These are phyloP conservation scores for Chaetomium fimeti DNA, from an alignment of 495 filamentous ascomycete species.

Conservation along the genomic window DNA sequence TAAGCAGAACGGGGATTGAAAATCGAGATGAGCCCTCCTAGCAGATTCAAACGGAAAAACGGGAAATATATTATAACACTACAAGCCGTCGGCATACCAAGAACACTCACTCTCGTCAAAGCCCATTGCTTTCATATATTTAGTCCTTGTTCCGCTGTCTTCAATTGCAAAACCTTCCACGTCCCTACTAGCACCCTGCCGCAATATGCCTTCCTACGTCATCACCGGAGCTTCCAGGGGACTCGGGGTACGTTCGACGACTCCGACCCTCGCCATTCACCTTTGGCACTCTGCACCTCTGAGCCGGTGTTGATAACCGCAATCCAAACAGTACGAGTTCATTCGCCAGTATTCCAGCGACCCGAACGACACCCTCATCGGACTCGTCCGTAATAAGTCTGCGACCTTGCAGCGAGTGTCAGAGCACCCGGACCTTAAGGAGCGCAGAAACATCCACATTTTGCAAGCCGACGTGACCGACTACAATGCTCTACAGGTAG, in stretches of 20 bases:
- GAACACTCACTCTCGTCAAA: not conserved
- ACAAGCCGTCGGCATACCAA: not conserved
- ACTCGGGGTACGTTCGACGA: constrained; percentile 25
- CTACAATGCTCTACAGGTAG: constrained; percentile 12
- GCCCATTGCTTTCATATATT: not conserved
- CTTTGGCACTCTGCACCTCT: not conserved
- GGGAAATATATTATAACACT: not conserved
- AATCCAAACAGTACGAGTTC: constrained; percentile 27
- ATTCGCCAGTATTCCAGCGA: constrained; percentile 33
- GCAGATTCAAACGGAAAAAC: not conserved
- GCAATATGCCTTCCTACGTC: constrained; percentile 23
- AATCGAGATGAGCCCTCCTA: not conserved
- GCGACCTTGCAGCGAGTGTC: constrained; percentile 31
- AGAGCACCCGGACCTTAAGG: constrained; percentile 22
- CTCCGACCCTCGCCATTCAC: not conserved
- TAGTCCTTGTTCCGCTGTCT: not conserved
- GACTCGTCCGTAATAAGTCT: constrained; percentile 39
- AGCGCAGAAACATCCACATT: constrained; percentile 41
- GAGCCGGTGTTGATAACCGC: not conserved
- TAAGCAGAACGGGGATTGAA: not conserved
- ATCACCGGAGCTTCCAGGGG: constrained; percentile 31
- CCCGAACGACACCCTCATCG: constrained; percentile 35
- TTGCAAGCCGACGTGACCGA: constrained; percentile 41
- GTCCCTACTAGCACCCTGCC: not conserved
- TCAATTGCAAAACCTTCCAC: not conserved